A percentile compares a stretch with the other conserved stretches of the same genome.
phyloP scores from a whole-genome alignment of 805 yeast genomes.

The Teunomyces barrocoloradensis region DNA sequence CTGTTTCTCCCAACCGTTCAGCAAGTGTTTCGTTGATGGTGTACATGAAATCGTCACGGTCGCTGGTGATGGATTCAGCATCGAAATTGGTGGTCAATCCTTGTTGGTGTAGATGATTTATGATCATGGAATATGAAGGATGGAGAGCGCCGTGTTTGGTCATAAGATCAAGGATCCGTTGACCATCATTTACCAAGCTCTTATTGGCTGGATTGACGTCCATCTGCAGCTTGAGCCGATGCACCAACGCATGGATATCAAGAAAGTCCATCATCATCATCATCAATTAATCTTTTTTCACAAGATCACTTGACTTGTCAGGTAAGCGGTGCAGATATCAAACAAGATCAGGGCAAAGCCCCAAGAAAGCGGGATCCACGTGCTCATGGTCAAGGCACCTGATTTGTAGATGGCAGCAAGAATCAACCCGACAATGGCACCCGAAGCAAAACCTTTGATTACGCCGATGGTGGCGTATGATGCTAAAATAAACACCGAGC shows the following conservation, averaged over 20 bases:
- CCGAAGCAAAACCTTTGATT: slow-evolving; percentile 65
- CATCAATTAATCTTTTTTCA: background rate
- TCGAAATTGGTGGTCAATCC: background rate
- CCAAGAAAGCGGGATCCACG: slow-evolving; percentile 93
- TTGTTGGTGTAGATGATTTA: background rate
- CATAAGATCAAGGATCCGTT: background rate
- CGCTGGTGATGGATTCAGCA: background rate
- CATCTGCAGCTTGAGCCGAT: background rate
- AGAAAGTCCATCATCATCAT: background rate
- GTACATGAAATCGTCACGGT: slow-evolving; percentile 1
- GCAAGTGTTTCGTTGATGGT: background rate
- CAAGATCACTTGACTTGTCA: slow-evolving; percentile 41
- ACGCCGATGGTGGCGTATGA: slow-evolving; percentile 55
- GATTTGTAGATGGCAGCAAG: slow-evolving; percentile 73
- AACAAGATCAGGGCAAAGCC: slow-evolving; percentile 66
- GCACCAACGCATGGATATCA: slow-evolving; percentile 5
- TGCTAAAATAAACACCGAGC: slow-evolving; percentile 42
- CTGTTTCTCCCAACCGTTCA: background rate
- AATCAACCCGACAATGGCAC: slow-evolving; percentile 75
- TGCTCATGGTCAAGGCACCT: slow-evolving; percentile 82
- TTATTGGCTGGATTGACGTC: background rate
- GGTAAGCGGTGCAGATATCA: slow-evolving; percentile 65
- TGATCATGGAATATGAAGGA: background rate
- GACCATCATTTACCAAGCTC: background rate
- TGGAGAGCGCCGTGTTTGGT: background rate